Evolutionary conservation across 768 basidiomycete species (phyloP).

Genomic region (Hygrophoropsis aurantiaca): DNA sequence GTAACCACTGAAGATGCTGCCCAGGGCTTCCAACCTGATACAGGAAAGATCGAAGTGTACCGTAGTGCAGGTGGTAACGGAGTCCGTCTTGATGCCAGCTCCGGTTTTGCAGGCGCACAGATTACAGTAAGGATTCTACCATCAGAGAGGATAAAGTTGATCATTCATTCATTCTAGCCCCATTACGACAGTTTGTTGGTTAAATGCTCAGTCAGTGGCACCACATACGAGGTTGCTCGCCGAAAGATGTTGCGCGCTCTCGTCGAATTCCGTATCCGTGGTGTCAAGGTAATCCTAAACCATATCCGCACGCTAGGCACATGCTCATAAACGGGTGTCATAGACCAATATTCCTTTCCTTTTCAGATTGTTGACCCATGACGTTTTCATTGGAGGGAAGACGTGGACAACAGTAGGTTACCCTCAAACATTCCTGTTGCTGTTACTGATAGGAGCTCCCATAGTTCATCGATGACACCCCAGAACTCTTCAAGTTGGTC

Average conservation of each 20-base stretch:
- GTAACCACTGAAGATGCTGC: slow-evolving; percentile 97
- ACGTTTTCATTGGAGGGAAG: slow-evolving; percentile 92
- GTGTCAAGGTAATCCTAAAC: slow-evolving; percentile 71
- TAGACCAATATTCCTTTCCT: slow-evolving; percentile 99
- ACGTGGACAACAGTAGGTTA: slow-evolving; percentile 90
- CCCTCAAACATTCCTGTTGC: slow-evolving; percentile 1
- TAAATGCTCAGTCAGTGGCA: slow-evolving; percentile 93
- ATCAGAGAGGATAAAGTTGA: no score
- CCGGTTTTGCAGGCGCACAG: slow-evolving; percentile 98
- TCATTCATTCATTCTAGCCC: slow-evolving; percentile 51
- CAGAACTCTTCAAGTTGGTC: slow-evolving; percentile 98
- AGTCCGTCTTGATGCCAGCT: slow-evolving; percentile 93
- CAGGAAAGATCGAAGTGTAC: slow-evolving; percentile 99
- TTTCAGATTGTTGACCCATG: slow-evolving; percentile 95
- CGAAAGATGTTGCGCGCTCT: slow-evolving; percentile 99
- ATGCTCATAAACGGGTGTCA: not conserved
- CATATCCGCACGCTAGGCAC: slow-evolving; percentile 7
- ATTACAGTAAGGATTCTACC: slow-evolving; percentile 79
- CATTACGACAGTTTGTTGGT: slow-evolving; percentile 98
- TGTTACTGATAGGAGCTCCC: slow-evolving; percentile 7
- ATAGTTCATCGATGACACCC: slow-evolving; percentile 98
- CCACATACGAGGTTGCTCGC: slow-evolving; percentile 97
- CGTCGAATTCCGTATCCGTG: slow-evolving; percentile 99
- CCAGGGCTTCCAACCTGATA: slow-evolving; percentile 94
- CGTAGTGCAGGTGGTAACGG: slow-evolving; percentile 98